Conservation (phyloP, 257 asterid species). For the Salvia splendens region DNA sequence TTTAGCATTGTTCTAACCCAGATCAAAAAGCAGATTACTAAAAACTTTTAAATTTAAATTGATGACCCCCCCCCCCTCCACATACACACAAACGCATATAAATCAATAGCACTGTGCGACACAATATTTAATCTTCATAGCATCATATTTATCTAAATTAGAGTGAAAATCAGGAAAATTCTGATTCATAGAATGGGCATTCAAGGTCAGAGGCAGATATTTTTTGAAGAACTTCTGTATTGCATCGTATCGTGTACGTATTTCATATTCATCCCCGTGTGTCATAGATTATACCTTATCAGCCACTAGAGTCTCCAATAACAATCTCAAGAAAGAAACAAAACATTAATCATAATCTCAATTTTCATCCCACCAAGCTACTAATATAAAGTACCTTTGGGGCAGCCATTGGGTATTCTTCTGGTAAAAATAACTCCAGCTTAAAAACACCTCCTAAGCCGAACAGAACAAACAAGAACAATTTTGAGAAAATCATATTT, state of each 20-base stretch:
- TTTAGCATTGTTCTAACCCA: conserved; percentile 3
- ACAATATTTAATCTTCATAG: neutral
- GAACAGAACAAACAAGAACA: conserved; percentile 13
- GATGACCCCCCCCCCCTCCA: too few species aligned
- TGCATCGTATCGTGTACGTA: too few species aligned
- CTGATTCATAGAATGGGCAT: neutral
- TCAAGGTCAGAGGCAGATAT: neutral
- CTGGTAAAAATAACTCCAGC: conserved; percentile 96
- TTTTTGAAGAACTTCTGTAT: too few species aligned
- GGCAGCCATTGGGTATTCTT: conserved; percentile 99
- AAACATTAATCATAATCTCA: neutral
- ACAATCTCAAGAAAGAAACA: neutral
- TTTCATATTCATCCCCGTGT: too few species aligned
- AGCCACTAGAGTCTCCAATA: neutral
- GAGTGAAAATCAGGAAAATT: neutral
- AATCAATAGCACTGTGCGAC: too few species aligned
- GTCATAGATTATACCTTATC: neutral
- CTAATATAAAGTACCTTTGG: conserved; percentile 64
- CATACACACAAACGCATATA: too few species aligned
- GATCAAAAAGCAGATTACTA: neutral
- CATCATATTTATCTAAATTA: neutral
- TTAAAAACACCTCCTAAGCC: conserved; percentile 90
- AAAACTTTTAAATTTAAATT: neutral
- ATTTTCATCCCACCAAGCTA: conserved; percentile 3
- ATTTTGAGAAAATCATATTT: conserved; percentile 11